Evolutionary conservation across 2,329 filamentous ascomycete genomes (phyloP).

Genomic region (Aspergillus ibericus): DNA sequence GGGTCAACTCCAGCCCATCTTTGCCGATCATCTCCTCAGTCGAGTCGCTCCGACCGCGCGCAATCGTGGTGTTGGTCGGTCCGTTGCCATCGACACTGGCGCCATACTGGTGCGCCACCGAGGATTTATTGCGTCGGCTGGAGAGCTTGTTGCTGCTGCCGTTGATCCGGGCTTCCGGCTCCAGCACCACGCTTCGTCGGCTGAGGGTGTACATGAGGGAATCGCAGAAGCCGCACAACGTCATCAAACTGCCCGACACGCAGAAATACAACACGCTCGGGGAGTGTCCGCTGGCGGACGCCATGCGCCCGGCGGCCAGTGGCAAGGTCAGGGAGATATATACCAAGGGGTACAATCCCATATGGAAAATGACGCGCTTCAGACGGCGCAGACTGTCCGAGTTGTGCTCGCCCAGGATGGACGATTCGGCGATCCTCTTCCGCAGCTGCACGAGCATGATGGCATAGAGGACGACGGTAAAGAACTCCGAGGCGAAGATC

Average conservation of each 20-base stretch:
- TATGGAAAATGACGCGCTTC: slow-evolving; percentile 3
- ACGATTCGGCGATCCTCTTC: slow-evolving; percentile 1
- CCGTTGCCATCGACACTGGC: neutral
- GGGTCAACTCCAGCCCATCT: neutral
- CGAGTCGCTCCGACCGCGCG: slow-evolving; percentile 2
- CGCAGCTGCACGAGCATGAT: slow-evolving; percentile 3
- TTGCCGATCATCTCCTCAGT: slow-evolving; percentile 8
- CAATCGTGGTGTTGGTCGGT: slow-evolving; percentile 1
- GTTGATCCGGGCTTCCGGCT: neutral
- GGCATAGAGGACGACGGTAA: slow-evolving; percentile 2
- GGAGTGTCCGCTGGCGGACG: neutral
- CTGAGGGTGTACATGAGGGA: slow-evolving; percentile 3
- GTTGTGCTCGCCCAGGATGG: slow-evolving; percentile 5
- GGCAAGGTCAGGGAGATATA: slow-evolving; percentile 1
- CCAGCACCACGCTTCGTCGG: slow-evolving; percentile 2
- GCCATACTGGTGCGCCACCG: slow-evolving; percentile 1
- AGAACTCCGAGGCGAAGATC: slow-evolving; percentile 6
- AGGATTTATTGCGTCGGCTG: slow-evolving; percentile 1
- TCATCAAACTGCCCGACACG: neutral
- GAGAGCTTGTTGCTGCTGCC: slow-evolving; percentile 5
- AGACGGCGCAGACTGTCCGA: slow-evolving; percentile 3
- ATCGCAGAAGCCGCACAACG: slow-evolving; percentile 1
- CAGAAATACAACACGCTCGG: slow-evolving; percentile 2
- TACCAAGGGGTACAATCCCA: slow-evolving; percentile 2
- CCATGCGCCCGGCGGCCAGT: slow-evolving; percentile 4